These are phyloP conservation scores for Fusarium phyllophilum DNA, from an alignment of 2,329 filamentous ascomycete species.

Conservation along the genomic window DNA sequence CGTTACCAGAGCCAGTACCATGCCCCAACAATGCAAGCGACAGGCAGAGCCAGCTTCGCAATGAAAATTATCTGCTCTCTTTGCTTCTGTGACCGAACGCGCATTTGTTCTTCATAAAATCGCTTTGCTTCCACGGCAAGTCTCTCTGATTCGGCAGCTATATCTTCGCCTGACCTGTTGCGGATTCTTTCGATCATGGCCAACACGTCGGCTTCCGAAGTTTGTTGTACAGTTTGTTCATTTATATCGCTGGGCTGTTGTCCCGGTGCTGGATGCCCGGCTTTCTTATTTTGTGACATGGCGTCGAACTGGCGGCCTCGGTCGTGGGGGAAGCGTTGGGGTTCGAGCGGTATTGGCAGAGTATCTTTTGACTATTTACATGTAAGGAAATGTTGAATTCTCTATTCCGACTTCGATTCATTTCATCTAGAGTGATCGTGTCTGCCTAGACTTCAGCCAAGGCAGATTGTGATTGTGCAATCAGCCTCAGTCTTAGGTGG, in stretches of 20 bases:
- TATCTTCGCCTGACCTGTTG: neutral
- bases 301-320: no score
- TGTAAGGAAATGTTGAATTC: neutral
- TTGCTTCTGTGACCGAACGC: neutral
- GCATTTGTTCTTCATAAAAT: neutral
- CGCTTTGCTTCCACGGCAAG: neutral
- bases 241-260: no score
- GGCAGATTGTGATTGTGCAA: slow-evolving; percentile 12
- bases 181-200: neutral
- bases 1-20: neutral
- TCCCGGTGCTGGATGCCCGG: accelerated
- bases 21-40: neutral
- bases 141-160: neutral
- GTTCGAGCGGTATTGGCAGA: no score
- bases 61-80: neutral
- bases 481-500: neutral
- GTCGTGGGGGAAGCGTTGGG: neutral
- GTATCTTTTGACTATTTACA: neutral
- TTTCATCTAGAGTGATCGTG: neutral
- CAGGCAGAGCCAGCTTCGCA: neutral
- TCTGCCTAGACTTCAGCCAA: slow-evolving; percentile 17
- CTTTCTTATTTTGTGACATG: neutral
- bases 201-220: neutral
- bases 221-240: neutral
- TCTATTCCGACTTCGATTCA: no score